Evolutionary conservation across 352 stramenopile species (phyloP).

Genomic region (Globisporangium alternatum): DNA sequence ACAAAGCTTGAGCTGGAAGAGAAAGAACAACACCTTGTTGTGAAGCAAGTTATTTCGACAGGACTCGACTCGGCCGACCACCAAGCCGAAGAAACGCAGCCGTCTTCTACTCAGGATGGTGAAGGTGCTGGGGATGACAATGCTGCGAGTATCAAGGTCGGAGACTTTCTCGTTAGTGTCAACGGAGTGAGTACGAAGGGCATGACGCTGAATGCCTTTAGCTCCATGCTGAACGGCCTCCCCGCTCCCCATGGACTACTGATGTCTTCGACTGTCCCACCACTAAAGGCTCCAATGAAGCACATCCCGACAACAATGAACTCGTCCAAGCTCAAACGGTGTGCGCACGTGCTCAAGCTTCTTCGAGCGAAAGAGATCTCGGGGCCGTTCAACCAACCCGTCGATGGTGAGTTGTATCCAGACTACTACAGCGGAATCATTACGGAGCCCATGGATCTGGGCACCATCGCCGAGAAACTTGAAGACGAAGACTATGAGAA

Average conservation of each 20-base stretch:
- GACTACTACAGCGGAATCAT: constrained; percentile 82
- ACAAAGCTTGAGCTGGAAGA: constrained; percentile 36
- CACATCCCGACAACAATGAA: constrained; percentile 60
- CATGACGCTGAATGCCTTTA: constrained; percentile 34
- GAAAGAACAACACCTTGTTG: constrained; percentile 39
- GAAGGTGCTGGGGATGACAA: constrained; percentile 12
- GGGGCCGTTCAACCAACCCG: constrained; percentile 77
- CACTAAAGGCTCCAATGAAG: constrained; percentile 42
- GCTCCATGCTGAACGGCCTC: constrained; percentile 22
- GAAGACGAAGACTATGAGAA: constrained; percentile 85
- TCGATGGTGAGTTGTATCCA: constrained; percentile 79
- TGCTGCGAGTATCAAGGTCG: constrained; percentile 17
- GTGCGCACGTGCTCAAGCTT: constrained; percentile 70
- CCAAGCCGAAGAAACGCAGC: background rate
- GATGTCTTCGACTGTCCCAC: constrained; percentile 42
- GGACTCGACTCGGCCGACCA: constrained; percentile 10
- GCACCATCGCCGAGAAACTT: constrained; percentile 81
- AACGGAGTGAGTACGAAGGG: constrained; percentile 49
- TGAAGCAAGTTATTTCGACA: constrained; percentile 28
- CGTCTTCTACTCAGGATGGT: constrained; percentile 5
- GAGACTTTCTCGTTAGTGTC: constrained; percentile 49
- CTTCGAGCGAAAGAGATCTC: constrained; percentile 78
- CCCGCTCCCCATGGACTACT: constrained; percentile 53
- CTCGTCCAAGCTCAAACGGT: constrained; percentile 61
- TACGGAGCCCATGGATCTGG: constrained; percentile 75